Evolutionary conservation across 2,329 filamentous ascomycete species (phyloP), one percentile per base, ranked within the genome.

Genomic region (Ophiostoma novo-ulmi): DNA sequence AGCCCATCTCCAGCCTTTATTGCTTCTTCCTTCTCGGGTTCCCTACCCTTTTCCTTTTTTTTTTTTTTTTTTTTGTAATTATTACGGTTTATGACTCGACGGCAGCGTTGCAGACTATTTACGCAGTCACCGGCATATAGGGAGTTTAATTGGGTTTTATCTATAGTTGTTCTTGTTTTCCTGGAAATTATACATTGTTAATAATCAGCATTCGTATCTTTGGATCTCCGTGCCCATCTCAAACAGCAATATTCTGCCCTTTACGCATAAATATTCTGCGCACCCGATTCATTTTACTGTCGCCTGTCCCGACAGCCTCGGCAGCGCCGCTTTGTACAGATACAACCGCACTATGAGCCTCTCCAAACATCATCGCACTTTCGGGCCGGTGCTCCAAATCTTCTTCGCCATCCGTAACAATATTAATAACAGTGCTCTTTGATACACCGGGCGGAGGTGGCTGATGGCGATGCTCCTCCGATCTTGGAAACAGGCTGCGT

Each of bases 41-140:
- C 31, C 31, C 14, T 63, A 17, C 17, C 22, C 14, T 26, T 14
- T 63, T 17, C 14, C 31, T 11, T 39, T n/a, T 26, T 6, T 31
- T n/a, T 36, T 31, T 17, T 39, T 38, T 5, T 65, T 0, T 67
- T 6, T 31, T 31, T 20, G 17, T 35, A 41, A 39, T 7, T 65
- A 22, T 65, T 31, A 41, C 36, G 36, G 36, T 11, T 41, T 26
- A 67, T 31, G 64, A 67, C 44, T 44, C 38, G 64, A 67, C 38
- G 39, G 38, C 64, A 67, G 36, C 36, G 38, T 67, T 44, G 38
- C 61, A 64, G 61, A 39, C 61, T 36, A 64, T 22, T 64, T 64
- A 22, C 35, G 61, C 58, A 63, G 58, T 63, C 26, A 63, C 26
- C 58, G 22, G 52, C 35, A 64, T 39, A 8, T 1, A 20, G 8